Evolutionary conservation across 768 basidiomycete genomes (phyloP).

Genomic region (Rhodotorula diobovata): DNA sequence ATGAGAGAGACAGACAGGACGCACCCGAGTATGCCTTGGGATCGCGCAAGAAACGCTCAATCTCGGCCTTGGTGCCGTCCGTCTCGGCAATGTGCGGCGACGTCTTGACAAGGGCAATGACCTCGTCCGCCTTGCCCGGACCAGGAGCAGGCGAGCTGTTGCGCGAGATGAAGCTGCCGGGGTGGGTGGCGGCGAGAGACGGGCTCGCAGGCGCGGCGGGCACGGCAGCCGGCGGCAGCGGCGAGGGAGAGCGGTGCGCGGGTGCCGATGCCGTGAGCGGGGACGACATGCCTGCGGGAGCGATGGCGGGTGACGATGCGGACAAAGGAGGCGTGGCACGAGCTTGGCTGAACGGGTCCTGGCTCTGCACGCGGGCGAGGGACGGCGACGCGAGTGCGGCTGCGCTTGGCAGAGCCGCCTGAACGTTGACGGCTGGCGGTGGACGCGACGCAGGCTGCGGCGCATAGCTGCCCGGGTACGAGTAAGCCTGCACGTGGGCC

Average conservation of each 20-base stretch:
- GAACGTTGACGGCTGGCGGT: slow-evolving; percentile 2
- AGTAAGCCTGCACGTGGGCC: background rate
- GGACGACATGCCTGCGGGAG: background rate
- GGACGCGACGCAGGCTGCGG: background rate
- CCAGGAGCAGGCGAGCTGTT: slow-evolving; percentile 17
- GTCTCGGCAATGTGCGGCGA: slow-evolving; percentile 18
- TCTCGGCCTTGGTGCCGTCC: slow-evolving; percentile 33
- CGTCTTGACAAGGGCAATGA: slow-evolving; percentile 19
- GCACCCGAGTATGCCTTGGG: slow-evolving; percentile 19
- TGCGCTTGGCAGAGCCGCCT: background rate
- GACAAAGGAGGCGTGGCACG: background rate
- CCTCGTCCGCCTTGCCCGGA: slow-evolving; percentile 11
- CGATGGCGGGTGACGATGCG: background rate
- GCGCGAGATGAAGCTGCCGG: background rate
- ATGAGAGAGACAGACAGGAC: background rate
- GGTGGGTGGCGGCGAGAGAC: background rate
- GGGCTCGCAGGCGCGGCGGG: background rate
- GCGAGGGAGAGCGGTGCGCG: slow-evolving; percentile 9
- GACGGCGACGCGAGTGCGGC: background rate
- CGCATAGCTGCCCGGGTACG: background rate
- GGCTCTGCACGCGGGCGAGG: slow-evolving; percentile 11
- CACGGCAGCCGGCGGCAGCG: background rate
- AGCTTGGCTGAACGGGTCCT: background rate
- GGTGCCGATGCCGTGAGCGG: background rate
- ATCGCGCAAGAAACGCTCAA: slow-evolving; percentile 26